Base-by-base conservation (phyloP, 1,139 yeast genomes). In the Insectozyma bohioensis region DNA sequence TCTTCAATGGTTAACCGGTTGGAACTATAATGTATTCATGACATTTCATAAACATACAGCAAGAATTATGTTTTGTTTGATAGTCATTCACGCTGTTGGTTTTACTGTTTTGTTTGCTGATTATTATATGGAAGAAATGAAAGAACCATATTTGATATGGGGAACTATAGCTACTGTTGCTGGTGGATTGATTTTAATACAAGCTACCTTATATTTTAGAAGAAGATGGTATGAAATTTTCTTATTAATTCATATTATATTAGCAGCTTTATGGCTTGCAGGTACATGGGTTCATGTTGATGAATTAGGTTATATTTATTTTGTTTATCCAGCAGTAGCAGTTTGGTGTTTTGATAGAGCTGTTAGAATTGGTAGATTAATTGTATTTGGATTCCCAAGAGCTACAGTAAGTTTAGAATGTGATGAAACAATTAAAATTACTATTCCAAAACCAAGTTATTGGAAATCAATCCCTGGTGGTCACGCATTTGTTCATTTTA, bases 381-480 rank as follows among this genome's bases (percentile, higher is more conserved):
- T 47, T 4, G 41, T 43, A 7, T 70, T 67, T 45, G 78, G 78
- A 2, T 52, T 56, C 36, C 72, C 71, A 1, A 42, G 44, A 12
- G 67, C 75, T 1, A 45, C 49, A 8, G 56, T 70, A 5, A 40
- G 49, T 17, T 47, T 72, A 22, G 40, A 62, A 21, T 52, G 61
- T 1, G 61, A 57, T 28, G 73, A 68, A 39, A 65, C 72, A 3
- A 52, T 72, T 13, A 62, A 62, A 42, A 60, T 73, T 2, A 46
- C 51, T 4, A 56, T 72, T 3, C 70, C 73, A 2, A 65, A 56
- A 28, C 72, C 75, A 9, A 47, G 42, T 2, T 51, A 56, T 38
- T 72, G 75, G 75, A 49, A 54, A 12, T 47, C 69, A 1, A 47
- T 56, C 27, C 74, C 76, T 8, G 79, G 79, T 25, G 72, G 75